Base-by-base conservation (phyloP, 495 filamentous ascomycete species). In the Halenospora varia region DNA sequence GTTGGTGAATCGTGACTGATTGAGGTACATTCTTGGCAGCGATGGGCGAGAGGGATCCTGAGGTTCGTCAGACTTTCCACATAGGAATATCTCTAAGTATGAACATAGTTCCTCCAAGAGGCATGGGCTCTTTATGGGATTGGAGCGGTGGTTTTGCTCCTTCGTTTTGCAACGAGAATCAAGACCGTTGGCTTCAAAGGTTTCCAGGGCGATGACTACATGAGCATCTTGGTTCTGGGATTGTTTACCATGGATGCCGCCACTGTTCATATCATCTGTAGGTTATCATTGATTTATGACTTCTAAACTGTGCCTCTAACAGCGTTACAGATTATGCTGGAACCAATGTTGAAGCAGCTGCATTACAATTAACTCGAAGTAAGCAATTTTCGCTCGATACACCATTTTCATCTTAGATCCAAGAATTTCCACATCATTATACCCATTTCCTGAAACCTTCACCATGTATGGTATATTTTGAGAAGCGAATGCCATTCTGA, bases 141-240 rank as follows among this genome's bases (percentile, higher is more conserved):
- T 18, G 61, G 64, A 2, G 46, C 57, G 8, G 2, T 64, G 2
- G 25, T 69, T 6, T 46, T 69, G 17, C 22, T 69, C 0, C 3
- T 62, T 20, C 66, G 66, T 22, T 52, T 66, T 22, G 61, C 63
- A 55, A 59, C 66, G 8, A 60, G 66, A 8, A 13, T 59, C 24
- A 62, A 59, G 20, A 56, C 58, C 0, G 66, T 66, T 1, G 66
- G 66, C 0, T 23, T 65, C 39, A 62, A 52, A 44, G 63, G 59
- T 10, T 66, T 56, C 53, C 61, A 69, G 22, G 61, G 61, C 2
- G 66, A 69, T 48, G 66, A 69, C 48, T 66, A 63, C 25, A 62
- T 69, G 17, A 35, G 55, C 4, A 53, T 66, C 24, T 26, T 66
- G 0, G 39, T 26, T 18, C 48, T 69, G 13, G 10, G 55, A 3